phyloP scores from a whole-genome alignment of 169 alveolate species.

The Plasmodium malariae region DNA sequence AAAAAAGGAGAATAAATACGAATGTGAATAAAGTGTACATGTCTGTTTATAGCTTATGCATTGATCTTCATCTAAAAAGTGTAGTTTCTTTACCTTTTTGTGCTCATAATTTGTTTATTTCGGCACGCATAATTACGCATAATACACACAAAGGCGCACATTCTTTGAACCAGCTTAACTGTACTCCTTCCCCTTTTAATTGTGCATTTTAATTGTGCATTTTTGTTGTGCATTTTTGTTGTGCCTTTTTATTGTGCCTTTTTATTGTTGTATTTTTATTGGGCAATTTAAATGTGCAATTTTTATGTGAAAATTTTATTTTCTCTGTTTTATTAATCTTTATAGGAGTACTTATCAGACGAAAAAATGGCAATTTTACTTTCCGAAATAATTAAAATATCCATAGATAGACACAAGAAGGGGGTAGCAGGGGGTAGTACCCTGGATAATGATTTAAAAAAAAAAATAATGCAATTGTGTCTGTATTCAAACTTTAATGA shows the following conservation, averaged over 20 bases:
- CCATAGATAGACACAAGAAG: not conserved
- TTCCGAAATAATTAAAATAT: constrained; percentile 4
- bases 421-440: not conserved
- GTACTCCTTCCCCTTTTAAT: no score
- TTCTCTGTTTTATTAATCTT: not conserved
- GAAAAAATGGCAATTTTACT: constrained; percentile 2
- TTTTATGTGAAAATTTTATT: not conserved
- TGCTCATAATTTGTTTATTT: not conserved
- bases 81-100: not conserved
- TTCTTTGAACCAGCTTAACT: no score
- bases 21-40: not conserved
- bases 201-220: no score
- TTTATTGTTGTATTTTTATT: no score
- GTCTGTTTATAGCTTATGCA: not conserved
- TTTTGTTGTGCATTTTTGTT: no score
- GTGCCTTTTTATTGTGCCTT: no score
- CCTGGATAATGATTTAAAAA: constrained; percentile 11
- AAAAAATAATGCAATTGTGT: constrained; percentile 45
- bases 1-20: not conserved
- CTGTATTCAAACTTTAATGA: constrained; percentile 45
- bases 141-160: no score
- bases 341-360: constrained; percentile 24
- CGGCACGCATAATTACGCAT: no score
- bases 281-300: no score
- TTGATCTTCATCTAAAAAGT: no score